A percentile compares a stretch with the other conserved stretches of the same genome.
Evolutionary conservation across 2,329 filamentous ascomycete species (phyloP).

Genomic region (Epichloe elymi): DNA sequence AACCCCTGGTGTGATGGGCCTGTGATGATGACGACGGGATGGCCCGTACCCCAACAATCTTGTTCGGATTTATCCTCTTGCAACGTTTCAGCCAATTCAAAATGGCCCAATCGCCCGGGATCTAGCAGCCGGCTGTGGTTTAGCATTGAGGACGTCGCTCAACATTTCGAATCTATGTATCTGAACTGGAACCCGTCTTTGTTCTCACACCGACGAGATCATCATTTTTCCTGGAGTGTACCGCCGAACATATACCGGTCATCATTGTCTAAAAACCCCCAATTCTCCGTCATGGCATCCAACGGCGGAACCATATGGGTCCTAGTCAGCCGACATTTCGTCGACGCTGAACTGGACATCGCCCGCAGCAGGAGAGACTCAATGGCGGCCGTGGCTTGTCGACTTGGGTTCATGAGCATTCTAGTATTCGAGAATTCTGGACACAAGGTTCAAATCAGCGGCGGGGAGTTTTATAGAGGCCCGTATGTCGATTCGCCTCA

Average conservation of each 20-base stretch:
- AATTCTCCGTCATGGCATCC: constrained; percentile 54
- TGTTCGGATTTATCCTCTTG: constrained; percentile 7
- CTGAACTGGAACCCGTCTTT: constrained; percentile 91
- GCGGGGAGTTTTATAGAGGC: constrained; percentile 57
- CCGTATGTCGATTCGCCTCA: constrained; percentile 94
- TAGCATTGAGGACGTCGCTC: constrained; percentile 70
- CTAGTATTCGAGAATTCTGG: constrained; percentile 66
- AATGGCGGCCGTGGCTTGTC: constrained; percentile 33
- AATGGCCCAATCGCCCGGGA: no score
- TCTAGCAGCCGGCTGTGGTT: constrained; percentile 82
- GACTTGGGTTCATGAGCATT: constrained; percentile 74
- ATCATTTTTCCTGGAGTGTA: constrained; percentile 76
- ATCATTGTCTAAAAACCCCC: constrained; percentile 53
- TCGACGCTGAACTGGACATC: constrained; percentile 49
- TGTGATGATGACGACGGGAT: constrained; percentile 39
- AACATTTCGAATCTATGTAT: constrained; percentile 92
- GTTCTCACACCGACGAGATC: constrained; percentile 71
- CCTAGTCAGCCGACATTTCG: constrained; percentile 75
- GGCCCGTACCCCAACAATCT: neutral
- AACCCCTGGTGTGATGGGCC: constrained; percentile 89
- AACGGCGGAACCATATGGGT: constrained; percentile 61
- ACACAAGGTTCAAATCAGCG: constrained; percentile 58
- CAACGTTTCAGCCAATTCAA: neutral
- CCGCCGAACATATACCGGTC: constrained; percentile 35
- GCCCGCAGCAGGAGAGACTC: constrained; percentile 30